phyloP scores from a whole-genome alignment of 2,329 filamentous ascomycete genomes.

The Venturia pyrina region DNA sequence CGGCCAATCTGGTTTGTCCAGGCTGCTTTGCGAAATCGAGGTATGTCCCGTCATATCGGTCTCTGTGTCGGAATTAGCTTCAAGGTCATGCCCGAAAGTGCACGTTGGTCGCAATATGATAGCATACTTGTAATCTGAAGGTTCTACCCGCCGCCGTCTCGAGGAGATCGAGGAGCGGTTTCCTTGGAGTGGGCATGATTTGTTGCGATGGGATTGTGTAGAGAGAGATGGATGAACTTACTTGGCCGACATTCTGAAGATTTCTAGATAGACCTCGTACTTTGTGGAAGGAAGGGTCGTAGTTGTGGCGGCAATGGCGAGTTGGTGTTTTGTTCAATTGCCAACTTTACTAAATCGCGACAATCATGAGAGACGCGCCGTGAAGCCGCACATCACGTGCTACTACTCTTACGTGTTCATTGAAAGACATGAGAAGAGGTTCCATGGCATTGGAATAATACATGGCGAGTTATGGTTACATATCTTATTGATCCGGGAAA shows the following conservation, averaged over 20 bases:
- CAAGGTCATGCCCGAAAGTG: background rate
- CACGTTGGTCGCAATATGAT: background rate
- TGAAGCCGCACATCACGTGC: background rate
- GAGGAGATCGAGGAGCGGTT: background rate
- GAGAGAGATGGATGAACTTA: background rate
- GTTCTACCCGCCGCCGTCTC: too few species aligned
- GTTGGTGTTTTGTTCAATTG: background rate
- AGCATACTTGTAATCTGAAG: background rate
- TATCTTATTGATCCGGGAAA: too few species aligned
- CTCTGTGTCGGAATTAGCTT: conserved; percentile 37
- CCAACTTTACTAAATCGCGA: background rate
- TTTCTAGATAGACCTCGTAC: background rate
- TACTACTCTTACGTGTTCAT: background rate
- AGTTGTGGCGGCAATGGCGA: background rate
- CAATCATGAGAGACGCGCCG: background rate
- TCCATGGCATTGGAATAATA: too few species aligned
- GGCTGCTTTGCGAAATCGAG: conserved; percentile 88
- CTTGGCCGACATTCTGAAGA: background rate
- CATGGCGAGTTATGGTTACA: too few species aligned
- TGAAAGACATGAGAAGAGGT: too few species aligned
- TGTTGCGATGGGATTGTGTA: background rate
- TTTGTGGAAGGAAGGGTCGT: background rate
- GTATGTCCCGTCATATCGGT: conserved; percentile 96
- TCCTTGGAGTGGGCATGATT: background rate
- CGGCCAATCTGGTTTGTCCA: conserved; percentile 89